Evolutionary conservation across 108 stramenopile genomes (phyloP), one percentile per base, ranked within the genome.

Genomic region (Skeletonema costatum): DNA sequence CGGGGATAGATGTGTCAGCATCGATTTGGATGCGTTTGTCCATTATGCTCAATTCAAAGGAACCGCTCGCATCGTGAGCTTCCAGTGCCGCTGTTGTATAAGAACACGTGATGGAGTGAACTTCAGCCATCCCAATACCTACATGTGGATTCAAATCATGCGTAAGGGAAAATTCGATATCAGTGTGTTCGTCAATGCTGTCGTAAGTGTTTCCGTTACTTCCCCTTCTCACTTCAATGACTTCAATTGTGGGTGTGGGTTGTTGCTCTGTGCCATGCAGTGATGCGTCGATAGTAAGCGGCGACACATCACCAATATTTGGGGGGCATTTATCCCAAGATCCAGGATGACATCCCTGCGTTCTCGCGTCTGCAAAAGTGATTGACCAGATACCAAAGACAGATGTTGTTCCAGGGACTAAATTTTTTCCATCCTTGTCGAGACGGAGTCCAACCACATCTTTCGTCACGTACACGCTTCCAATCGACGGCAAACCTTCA

Each of bases 111-210:
- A 92, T 39, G 39, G 71, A 58, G 68, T 89, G 91, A 33, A 79
- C 71, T 64, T 89, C 88, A 36, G 67, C 60, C 83, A 89, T 85
- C 60, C 82, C 87, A 60, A 90, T 88, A 39, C 68, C 73, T 44
- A 82, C 76, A 21, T 48, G 65, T 7, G 68, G 70, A 51, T 38
- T 38, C 17, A 73, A 41, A 61, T 86, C 70, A 36, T 87, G 86
- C 4, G 64, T 33, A 2, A 90, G 76, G 9, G 83, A 76, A 32
- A 86, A 70, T 29, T 67, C 68, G 30, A 92, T 29, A 39, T 46
- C 63, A 11, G 73, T 44, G 8, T 77, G 65, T 21, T 66, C 70
- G 30, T 74, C 48, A 35, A 25, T 48, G 30, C 82, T 81, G 3
- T 83, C 75, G 8, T 56, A 56, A 59, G 66, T 41, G 78, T 92